Base-by-base conservation (phyloP, 2,329 filamentous ascomycete species). In the Fusarium falciforme region DNA sequence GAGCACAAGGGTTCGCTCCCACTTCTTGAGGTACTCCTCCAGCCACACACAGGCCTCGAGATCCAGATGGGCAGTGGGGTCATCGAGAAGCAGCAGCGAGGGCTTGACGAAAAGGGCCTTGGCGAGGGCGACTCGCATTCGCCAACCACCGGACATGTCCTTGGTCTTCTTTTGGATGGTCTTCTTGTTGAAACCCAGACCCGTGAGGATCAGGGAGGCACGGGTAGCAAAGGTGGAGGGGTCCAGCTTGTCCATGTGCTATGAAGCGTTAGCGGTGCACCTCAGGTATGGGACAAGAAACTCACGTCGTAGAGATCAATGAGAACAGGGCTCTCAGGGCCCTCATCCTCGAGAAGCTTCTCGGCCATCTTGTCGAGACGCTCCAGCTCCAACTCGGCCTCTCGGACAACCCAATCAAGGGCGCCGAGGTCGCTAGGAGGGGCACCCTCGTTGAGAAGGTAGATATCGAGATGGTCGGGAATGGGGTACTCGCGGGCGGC, bases 71-170 rank as follows among this genome's bases (percentile, higher is more conserved):
- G 96, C 96, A 76, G 96, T 99, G 49, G 96, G 96, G 88, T 99
- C 96, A 83, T 99, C 96, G 80, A 99, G 95, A 76, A 99, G 90
- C 60, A 99, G 91, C 67, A 99, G 89, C 20, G 95, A 96, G 38
- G 97, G 96, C 90, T 97, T 97, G 86, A 99, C 96, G 88, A 99
- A 99, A 62, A 99, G 92, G 67, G 96, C 96, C 89, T 98, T 98
- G 83, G 90, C 96, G 71, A 99, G 92, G 67, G 96, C 96, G 68
- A 99, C 96, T 90, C 97, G 94, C 96, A 99, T 99, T 89, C 96
- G 92, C 96, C 96, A 99, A 79, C 96, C 96, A 94, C 96, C 96
- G 76, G 96, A 99, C 97, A 99, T 99, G 84, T 99, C 97, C 91
- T 98, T 99, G 80, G 97, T 99, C 92, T 97, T 98, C 91, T 99